phyloP scores from a whole-genome alignment of 768 basidiomycete species.

The Agaricus sinodeliciosus region DNA sequence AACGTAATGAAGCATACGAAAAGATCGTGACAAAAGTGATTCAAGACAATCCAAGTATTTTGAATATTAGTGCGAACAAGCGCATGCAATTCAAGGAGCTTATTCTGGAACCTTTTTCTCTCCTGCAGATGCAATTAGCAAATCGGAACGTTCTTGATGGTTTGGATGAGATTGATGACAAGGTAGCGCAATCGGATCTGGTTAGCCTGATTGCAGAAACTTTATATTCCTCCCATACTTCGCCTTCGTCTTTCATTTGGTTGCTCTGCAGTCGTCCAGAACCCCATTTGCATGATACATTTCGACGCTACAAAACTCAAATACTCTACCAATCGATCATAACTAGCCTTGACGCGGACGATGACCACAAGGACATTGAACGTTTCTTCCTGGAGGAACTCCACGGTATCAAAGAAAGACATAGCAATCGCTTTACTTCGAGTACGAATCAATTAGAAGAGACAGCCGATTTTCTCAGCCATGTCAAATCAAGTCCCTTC shows the following conservation, averaged over 20 bases:
- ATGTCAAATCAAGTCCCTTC: no score
- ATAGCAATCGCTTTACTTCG: no score
- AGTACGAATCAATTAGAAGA: no score
- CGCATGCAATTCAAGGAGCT: background rate
- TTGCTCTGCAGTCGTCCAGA: background rate
- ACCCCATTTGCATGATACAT: background rate
- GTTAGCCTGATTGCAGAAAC: background rate
- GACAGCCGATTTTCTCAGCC: no score
- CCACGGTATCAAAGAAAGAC: no score
- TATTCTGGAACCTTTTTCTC: background rate
- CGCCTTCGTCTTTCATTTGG: background rate
- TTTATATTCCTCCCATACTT: background rate
- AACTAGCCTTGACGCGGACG: no score
- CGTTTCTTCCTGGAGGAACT: no score
- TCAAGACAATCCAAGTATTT: background rate
- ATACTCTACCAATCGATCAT: background rate
- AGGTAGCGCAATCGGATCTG: background rate
- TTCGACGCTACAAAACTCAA: no score
- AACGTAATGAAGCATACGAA: background rate
- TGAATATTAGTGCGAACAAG: background rate
- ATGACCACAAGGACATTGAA: no score
- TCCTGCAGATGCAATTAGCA: no score
- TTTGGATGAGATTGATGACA: background rate
- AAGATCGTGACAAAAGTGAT: background rate
- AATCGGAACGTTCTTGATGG: background rate